Evolutionary conservation across 1,284 basidiomycete species (phyloP), one percentile per base, ranked within the genome.

Genomic region (Boletus mariae): DNA sequence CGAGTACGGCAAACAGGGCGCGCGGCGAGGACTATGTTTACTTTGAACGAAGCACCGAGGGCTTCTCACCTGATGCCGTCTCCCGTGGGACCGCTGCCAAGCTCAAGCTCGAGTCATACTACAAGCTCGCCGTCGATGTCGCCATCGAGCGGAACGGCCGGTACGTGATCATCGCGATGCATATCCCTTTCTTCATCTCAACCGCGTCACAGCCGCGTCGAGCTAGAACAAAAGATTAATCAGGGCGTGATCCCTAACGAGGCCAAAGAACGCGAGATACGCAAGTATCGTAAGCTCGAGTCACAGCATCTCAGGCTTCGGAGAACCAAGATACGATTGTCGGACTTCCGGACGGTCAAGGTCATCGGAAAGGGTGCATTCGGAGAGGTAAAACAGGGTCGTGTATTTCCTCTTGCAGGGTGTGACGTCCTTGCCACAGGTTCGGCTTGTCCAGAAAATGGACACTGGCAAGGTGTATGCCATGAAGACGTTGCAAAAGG

Each of bases 351-450:
- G 59, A 98, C 97, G 2, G 90, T 99, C 67, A 99, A 99, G 72
- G 95, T 98, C 56, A 99, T 99, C 65, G 97, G 97, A 32, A 98
- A 98, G 75, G 97, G 96, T 63, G 97, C 96, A 13, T 98, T 98
- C 68, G 96, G 96, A 68, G 96, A 98, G 80, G 91, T 90, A 59
- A 45, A 51, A 51, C 35, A 1, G 8, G 26, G n/a, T 8, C n/a
- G 11, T 53, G 20, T 32, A 4, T 48, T 31, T 29, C 37, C 20
- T 45, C 43, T 13, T 40, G 25, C 32, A 25, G 17, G 9, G 31
- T 5, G 41, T 52, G 32, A 48, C 53, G 12, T 47, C n/a, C 47
- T 54, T 46, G 35, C 29, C 5, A 31, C 60, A 92, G 89, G 94
- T 98, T 35, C 84, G 96, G 49, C 78, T 99, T 47, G 94, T 97